Base-by-base conservation (phyloP, 768 basidiomycete genomes). In the Suillus occidentalis region DNA sequence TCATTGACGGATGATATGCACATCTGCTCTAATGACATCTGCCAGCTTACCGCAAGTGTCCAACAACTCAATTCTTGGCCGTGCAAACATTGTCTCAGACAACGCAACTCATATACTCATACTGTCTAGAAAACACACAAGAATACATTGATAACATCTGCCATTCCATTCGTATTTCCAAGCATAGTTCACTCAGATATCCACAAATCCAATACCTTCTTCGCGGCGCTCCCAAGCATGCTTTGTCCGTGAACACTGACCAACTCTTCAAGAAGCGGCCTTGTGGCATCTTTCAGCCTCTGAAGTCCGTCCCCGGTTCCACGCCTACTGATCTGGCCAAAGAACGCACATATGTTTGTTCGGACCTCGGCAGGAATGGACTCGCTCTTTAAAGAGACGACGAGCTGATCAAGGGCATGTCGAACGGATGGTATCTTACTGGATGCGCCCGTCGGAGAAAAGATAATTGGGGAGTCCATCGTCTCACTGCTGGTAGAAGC, bases 301-400 rank as follows among this genome's bases (percentile, higher is more conserved):
- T 77, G 75, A 63, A 87, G 73, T 37, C 83, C 81, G 5, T 83
- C 81, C 8, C 82, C 82, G 10, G 83, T 73, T 4, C 80, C 77
- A 70, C 87, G 81, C 68, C 83, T 83, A 40, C 83, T 83, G 22
- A 92, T 72, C 67, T 91, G 89, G 47, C 85, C 80, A 34, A 95
- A 76, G 65, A 95, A 82, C 8, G 89, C 84, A 72, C 91, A 93
- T 20, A 87, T 84, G 69, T 95, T 95, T 34, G 85, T 80, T 56
- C 91, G 85, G 64, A 95, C 85, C 78, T 94, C 93, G 22, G 85
- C 77, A n/a, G 89, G 89, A 70, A 87, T 57, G 37, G 67, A 66
- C 31, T 72, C 70, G 67, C 88, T 89, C 56, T 81, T 82, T 66
- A 95, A 77, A 60, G 88, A 85, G 50, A 79, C 80, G 55, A 86